Evolutionary conservation across 306 rosid genomes (phyloP), one percentile per base, ranked within the genome.

Genomic region (Cicer arietinum): DNA sequence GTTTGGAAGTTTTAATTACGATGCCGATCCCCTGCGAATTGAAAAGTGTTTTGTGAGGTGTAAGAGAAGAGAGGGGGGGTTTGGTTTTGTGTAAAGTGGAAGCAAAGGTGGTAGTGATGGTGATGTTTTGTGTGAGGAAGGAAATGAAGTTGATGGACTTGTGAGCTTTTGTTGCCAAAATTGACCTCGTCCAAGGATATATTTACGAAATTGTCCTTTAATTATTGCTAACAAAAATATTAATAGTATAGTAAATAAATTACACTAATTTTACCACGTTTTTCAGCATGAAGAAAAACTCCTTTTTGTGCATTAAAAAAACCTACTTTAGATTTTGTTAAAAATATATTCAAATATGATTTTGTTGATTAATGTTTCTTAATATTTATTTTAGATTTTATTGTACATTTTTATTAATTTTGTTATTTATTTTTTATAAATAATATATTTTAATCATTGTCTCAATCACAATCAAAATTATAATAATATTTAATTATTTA

Each of bases 1-100:
- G 45, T 39, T 6, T 39, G 56, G 54, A 70, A 51, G 70, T 46
- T 65, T 40, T 30, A 30, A 30, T 73, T 56, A n/a, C 79, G 56
- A 69, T 59, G 73, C 56, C 52, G 25, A 14, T 6, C 8, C 20
- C 17, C 25, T 22, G 8, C n/a, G 17, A 9, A 7, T 7, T 35
- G 65, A 59, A 22, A 59, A 30, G 20, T 9, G 43, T 42, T 59
- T 59, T 10, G 0, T 43, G 18, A 44, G 67, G 67, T 60, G 67
- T 35, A 9, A 8, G 11, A 0, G 64, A 35, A 25, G 42, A 58
- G 6, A 11, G 18, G 43, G 43, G 25, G 64, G 65, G 13, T n/a
- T 11, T n/a, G 41, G 14, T 58, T 25, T 58, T 58, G 64, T 25
- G 64, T 58, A 30, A 58, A 39, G 42, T 30, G 65, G 43, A 59